A percentile compares a stretch with the other conserved stretches of the same genome.
phyloP scores from a whole-genome alignment of 1,139 yeast species.

The Candida pseudocylindracea region DNA sequence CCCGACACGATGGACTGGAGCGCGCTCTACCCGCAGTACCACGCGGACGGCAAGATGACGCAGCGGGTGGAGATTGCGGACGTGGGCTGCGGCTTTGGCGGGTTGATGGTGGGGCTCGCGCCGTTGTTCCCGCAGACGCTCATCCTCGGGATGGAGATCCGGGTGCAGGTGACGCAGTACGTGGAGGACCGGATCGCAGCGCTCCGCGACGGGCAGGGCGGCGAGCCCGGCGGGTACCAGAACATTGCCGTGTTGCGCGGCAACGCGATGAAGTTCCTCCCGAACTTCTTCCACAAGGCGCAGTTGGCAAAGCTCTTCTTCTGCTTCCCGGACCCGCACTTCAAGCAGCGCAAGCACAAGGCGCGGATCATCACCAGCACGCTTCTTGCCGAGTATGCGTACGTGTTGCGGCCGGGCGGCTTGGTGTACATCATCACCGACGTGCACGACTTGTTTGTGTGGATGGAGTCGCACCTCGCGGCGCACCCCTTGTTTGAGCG shows the following conservation, averaged over 20 bases:
- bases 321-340: constrained; percentile 98
- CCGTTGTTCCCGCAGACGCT: constrained; percentile 51
- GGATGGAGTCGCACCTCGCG: constrained; percentile 91
- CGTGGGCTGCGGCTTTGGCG: constrained; percentile 97
- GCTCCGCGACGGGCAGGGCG: constrained; percentile 28
- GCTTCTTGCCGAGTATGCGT: constrained; percentile 78
- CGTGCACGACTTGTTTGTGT: constrained; percentile 75
- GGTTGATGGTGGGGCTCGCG: constrained; percentile 61
- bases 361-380: constrained; percentile 90
- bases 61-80: constrained; percentile 75
- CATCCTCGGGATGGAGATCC: constrained; percentile 87
- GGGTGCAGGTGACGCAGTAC: constrained; percentile 93
- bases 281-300: constrained; percentile 70
- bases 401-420: constrained; percentile 71
- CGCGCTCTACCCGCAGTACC: constrained; percentile 37
- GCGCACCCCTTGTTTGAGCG: constrained; percentile 84
- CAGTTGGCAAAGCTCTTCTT: constrained; percentile 83
- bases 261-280: constrained; percentile 92
- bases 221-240: constrained; percentile 25
- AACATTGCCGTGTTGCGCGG: constrained; percentile 84
- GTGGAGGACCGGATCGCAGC: constrained; percentile 93
- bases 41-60: constrained; percentile 15
- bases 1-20: constrained; percentile 85
- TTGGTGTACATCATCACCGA: constrained; percentile 87
- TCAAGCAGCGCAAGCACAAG: constrained; percentile 91